These are phyloP conservation scores for Achaetomiella virescens DNA, from an alignment of 495 filamentous ascomycete genomes.

Conservation along the genomic window DNA sequence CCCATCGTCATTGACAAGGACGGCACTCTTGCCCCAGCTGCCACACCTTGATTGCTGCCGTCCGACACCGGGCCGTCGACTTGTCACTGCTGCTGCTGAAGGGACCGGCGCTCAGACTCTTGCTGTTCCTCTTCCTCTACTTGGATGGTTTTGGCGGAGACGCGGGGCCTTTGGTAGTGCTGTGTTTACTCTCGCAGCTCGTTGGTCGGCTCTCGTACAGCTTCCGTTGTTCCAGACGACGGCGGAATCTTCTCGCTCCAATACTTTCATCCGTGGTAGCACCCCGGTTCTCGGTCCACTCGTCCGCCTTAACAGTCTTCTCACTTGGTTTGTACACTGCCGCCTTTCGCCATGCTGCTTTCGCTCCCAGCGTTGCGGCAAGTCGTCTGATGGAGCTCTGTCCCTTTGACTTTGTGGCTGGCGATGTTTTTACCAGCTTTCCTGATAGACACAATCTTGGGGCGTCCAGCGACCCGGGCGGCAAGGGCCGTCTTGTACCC, in stretches of 20 bases:
- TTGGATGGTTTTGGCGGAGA: background rate
- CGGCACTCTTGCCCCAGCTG: background rate
- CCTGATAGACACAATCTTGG: conserved; percentile 2
- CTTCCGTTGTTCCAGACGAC: background rate
- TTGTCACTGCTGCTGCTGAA: background rate
- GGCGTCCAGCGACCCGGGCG: background rate
- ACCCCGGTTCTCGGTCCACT: background rate
- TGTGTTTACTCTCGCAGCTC: background rate
- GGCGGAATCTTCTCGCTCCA: background rate
- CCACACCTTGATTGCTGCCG: background rate
- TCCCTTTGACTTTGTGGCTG: background rate
- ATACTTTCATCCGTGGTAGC: background rate
- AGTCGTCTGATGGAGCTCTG: conserved; percentile 7
- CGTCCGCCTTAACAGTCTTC: background rate
- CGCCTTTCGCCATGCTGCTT: conserved; percentile 2
- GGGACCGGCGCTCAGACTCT: background rate
- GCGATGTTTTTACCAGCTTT: background rate
- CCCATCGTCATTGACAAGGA: conserved; percentile 5
- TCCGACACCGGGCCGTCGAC: background rate
- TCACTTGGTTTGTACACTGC: conserved; percentile 7
- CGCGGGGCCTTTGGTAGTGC: too few species aligned
- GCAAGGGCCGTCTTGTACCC: conserved; percentile 5
- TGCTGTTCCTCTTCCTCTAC: background rate
- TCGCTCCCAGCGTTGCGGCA: conserved; percentile 1
- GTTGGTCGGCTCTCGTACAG: background rate